Base-by-base conservation (phyloP, 805 yeast genomes). In the Candida coquimbonensis region DNA sequence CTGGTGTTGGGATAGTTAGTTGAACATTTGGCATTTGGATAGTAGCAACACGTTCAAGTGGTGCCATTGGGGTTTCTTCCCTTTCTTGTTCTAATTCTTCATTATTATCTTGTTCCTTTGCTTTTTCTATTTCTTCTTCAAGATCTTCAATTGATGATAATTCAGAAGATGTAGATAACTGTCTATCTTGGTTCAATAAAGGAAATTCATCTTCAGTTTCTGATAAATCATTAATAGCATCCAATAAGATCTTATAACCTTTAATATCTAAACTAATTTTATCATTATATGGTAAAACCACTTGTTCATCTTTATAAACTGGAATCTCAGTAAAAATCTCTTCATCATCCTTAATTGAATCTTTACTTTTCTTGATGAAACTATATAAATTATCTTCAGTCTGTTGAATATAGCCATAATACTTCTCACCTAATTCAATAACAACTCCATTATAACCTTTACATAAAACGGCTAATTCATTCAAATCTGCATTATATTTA, bases 361-460 rank as follows among this genome's bases (percentile, higher is more conserved):
- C 39, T n/a, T 48, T 35, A 5, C 46, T 37, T 16, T 53, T 48
- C 17, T 37, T 40, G 16, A 51, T 40, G 34, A 67, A 56, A 14
- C 55, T 53, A 40, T 55, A 69, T 4, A 53, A 45, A 5, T 54
- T 46, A 8, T 53, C 57, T 2, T 51, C 47, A 7, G 52, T 35
- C 40, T 56, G 49, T 32, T 45, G 49, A 7, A 58, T 41, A 32
- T 57, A 54, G n/a, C 65, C 65, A 38, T 71, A 70, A 16, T 69
- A 52, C 17, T 57, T 54, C 17, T 61, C 64, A 0, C 96, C 93
- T 36, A 87, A 74, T 5, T 75, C 70, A 17, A 89, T 75, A 9
- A 76, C 73, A 42, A 86, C 66, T 11, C 97, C 96, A 62, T 91
- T 91, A 65, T 80, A 76, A 4, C 98, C 97, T 45, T 79, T 62